Evolutionary conservation across 2,329 filamentous ascomycete species (phyloP).

Genomic region (Fusarium verrucosum): DNA sequence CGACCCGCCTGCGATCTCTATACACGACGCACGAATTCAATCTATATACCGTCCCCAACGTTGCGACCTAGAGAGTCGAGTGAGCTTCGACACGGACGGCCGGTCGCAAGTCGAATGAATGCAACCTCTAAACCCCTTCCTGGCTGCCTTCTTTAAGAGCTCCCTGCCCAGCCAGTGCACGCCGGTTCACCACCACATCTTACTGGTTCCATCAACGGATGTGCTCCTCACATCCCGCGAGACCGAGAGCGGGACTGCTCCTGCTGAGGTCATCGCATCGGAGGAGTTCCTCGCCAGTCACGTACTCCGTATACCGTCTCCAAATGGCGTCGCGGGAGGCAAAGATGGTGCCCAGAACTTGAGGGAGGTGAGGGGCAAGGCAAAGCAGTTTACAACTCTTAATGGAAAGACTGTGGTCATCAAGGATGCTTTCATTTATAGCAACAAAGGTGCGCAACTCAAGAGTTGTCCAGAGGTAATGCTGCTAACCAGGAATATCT

Average conservation of each 20-base stretch:
- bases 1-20: constrained; percentile 24
- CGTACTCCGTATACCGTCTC: constrained; percentile 83
- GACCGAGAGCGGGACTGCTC: constrained; percentile 79
- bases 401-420: constrained; percentile 94
- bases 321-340: constrained; percentile 59
- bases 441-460: constrained; percentile 80
- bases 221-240: constrained; percentile 89
- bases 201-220: constrained; percentile 94
- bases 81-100: constrained; percentile 41
- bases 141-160: constrained; percentile 98
- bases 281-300: constrained; percentile 98
- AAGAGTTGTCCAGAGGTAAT: not conserved
- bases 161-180: constrained; percentile 90
- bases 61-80: constrained; percentile 43
- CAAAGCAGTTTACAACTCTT: constrained; percentile 90
- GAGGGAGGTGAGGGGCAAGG: constrained; percentile 89
- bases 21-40: constrained; percentile 17
- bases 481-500: constrained; percentile 41
- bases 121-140: constrained; percentile 98
- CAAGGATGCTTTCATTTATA: constrained; percentile 92
- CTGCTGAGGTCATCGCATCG: constrained; percentile 82
- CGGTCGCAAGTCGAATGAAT: constrained; percentile 63
- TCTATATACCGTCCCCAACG: constrained; percentile 23
- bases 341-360: constrained; percentile 71
- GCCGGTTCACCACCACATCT: constrained; percentile 89